Evolutionary conservation across 2,329 filamentous ascomycete species (phyloP), one percentile per base, ranked within the genome.

Genomic region (Pestalotiopsis sp.): DNA sequence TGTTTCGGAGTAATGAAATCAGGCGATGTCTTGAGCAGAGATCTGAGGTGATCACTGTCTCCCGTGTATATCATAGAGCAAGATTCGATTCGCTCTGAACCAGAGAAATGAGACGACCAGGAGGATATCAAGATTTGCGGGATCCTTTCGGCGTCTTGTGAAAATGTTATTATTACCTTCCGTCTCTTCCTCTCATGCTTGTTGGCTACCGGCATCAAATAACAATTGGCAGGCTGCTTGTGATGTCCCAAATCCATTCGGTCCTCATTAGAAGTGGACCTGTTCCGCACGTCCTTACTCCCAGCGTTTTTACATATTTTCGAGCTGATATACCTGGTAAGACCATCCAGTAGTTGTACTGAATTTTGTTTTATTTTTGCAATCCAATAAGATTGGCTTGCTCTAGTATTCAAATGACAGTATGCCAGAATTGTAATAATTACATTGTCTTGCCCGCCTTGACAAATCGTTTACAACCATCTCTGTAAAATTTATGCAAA

Each of bases 41-140:
- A 20, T 20, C 31, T 17, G 38, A 36, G 38, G n/a, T 20, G 31
- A 36, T 14, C 36, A 36, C 59, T 38, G 59, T 39, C 59, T 62
- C 59, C 41, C 31, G 59, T 62, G 59, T 62, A 62, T 62, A 62
- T 62, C 59, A 62, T 62, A 62, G 59, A 62, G 59, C 59, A 39
- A 62, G 25, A 39, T 39, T 20, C 25, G 27, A 62, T 12, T 36
- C 36, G 6, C 31, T 39, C 31, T 27, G 11, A 31, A 20, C 59
- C 36, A 62, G 59, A 62, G n/a, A 13, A 39, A 12, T 27, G 31
- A 20, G 31, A 11, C 6, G 27, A 25, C n/a, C 20, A 59, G 59
- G n/a, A n/a, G 25, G 57, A 17, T 14, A 14, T 36, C 25, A 36
- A 59, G 57, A 59, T n/a, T 27, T 38, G 27, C 6, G 25, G n/a